Conservation (phyloP, 2,329 filamentous ascomycete genomes). For the Beauveria caledonica region DNA sequence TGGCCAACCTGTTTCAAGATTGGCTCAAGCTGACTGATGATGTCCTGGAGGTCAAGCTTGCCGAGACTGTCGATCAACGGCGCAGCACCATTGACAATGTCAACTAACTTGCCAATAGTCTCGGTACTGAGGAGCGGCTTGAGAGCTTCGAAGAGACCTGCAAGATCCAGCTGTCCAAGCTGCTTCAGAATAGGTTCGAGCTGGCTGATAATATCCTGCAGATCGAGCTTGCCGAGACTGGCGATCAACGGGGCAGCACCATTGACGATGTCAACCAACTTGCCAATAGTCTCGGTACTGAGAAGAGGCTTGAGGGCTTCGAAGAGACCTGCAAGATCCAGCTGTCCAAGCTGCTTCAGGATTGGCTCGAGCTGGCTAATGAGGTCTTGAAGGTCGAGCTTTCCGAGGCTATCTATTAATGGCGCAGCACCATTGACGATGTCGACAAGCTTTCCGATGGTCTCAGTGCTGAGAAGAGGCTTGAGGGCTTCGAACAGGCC, state of each 20-base stretch:
- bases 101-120: constrained; percentile 23
- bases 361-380: constrained; percentile 22
- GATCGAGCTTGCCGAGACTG: constrained; percentile 7
- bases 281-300: background rate
- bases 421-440: constrained; percentile 9
- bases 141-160: constrained; percentile 20
- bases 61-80: constrained; percentile 26
- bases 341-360: constrained; percentile 15
- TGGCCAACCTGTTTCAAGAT: constrained; percentile 17
- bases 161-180: constrained; percentile 23
- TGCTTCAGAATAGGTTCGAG: constrained; percentile 16
- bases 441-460: constrained; percentile 10
- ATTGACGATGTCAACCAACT: constrained; percentile 11
- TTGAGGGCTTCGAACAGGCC: constrained; percentile 14
- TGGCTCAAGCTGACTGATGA: constrained; percentile 15
- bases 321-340: constrained; percentile 16
- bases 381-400: constrained; percentile 14
- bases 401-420: constrained; percentile 6
- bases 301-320: constrained; percentile 11
- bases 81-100: constrained; percentile 19
- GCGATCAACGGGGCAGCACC: constrained; percentile 14
- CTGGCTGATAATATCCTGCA: constrained; percentile 14
- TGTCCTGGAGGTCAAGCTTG: constrained; percentile 25
- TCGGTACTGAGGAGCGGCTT: constrained; percentile 24
- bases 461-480: constrained; percentile 6